These are phyloP conservation scores for Solanum sitiens DNA, from an alignment of 257 asterid genomes.

Conservation along the genomic window DNA sequence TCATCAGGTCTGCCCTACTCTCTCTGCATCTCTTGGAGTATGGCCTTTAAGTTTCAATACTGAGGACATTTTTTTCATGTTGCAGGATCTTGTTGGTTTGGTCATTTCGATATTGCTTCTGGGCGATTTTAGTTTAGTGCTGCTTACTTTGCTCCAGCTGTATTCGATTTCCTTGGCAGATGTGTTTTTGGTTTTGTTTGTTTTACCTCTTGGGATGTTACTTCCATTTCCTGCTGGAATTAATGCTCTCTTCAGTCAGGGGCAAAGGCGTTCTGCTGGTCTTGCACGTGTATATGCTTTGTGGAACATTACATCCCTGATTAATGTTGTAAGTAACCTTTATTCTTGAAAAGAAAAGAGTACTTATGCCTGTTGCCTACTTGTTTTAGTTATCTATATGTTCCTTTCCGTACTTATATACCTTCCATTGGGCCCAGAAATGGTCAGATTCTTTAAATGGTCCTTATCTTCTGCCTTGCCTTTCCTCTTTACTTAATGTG, in stretches of 20 bases:
- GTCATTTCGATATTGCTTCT: constrained; percentile 87
- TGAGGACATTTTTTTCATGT: not conserved
- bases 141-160: constrained; percentile 95
- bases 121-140: constrained; percentile 94
- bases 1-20: constrained; percentile 57
- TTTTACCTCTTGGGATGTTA: constrained; percentile 80
- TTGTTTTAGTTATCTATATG: not conserved
- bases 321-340: constrained; percentile 66
- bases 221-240: constrained; percentile 98
- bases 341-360: not conserved
- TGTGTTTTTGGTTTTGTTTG: constrained; percentile 76
- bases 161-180: constrained; percentile 80
- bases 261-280: constrained; percentile 91
- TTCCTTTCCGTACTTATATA: not conserved
- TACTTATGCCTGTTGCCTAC: not conserved
- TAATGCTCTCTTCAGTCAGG: constrained; percentile 93
- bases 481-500: not conserved
- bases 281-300: constrained; percentile 94
- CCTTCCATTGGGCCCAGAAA: not conserved
- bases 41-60: not conserved
- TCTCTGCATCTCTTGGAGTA: not conserved
- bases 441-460: not conserved
- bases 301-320: constrained; percentile 84
- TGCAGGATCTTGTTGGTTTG: constrained; percentile 99
- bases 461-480: not conserved